Evolutionary conservation across 352 stramenopile species (phyloP).

Genomic region (Elongisporangium prolatum): DNA sequence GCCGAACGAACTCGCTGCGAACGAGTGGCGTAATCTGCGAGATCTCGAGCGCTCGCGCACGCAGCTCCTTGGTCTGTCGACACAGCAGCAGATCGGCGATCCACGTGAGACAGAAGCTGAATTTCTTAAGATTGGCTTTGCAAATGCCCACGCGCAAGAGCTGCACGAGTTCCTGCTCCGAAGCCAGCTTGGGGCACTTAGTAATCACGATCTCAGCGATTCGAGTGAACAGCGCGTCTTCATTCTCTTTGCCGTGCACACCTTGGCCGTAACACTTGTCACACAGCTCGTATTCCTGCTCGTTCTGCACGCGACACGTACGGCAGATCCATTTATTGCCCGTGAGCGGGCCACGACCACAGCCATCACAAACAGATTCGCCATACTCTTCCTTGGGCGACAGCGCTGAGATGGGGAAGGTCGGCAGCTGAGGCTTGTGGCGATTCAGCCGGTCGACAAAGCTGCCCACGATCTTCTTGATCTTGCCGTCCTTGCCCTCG

Average conservation of each 20-base stretch:
- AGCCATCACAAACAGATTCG: slow-evolving; percentile 61
- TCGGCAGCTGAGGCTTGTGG: slow-evolving; percentile 47
- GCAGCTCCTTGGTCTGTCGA: slow-evolving; percentile 54
- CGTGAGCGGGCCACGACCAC: slow-evolving; percentile 41
- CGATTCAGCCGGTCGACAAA: slow-evolving; percentile 65
- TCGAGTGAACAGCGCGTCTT: slow-evolving; percentile 53
- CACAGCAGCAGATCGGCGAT: slow-evolving; percentile 69
- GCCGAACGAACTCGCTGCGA: slow-evolving; percentile 58
- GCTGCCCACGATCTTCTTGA: slow-evolving; percentile 78
- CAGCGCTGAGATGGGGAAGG: slow-evolving; percentile 7
- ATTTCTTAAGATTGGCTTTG: slow-evolving; percentile 81
- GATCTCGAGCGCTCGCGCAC: slow-evolving; percentile 63
- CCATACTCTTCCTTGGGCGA: slow-evolving; percentile 28
- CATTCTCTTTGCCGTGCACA: slow-evolving; percentile 63
- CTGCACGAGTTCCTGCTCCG: slow-evolving; percentile 49
- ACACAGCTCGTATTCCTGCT: slow-evolving; percentile 55
- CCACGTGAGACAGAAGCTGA: slow-evolving; percentile 77
- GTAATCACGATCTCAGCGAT: slow-evolving; percentile 60
- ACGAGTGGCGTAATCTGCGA: slow-evolving; percentile 64
- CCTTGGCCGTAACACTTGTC: slow-evolving; percentile 77
- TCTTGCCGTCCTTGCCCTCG: slow-evolving; percentile 46
- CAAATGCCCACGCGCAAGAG: slow-evolving; percentile 70
- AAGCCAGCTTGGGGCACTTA: slow-evolving; percentile 46
- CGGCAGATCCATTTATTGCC: slow-evolving; percentile 66
- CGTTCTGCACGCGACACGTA: slow-evolving; percentile 42